Evolutionary conservation across 768 basidiomycete species (phyloP).

Genomic region (Termitomyces sp.): DNA sequence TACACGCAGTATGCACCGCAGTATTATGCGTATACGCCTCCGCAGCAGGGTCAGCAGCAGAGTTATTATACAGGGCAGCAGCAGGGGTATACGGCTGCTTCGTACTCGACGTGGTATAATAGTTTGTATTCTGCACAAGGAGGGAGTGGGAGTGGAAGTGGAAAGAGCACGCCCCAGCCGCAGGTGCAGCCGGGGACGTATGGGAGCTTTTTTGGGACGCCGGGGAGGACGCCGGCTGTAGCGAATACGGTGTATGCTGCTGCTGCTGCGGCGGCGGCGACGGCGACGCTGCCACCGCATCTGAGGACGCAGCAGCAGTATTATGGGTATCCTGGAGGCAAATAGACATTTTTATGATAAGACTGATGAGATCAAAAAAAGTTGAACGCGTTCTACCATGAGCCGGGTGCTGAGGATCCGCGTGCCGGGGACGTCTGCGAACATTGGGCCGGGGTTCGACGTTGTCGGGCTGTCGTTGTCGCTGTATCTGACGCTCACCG

Average conservation of each 20-base stretch:
- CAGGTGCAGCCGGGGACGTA: constrained; percentile 16
- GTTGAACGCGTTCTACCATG: neutral
- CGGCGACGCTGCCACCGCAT: constrained; percentile 30
- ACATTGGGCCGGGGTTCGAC: constrained; percentile 98
- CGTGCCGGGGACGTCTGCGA: constrained; percentile 97
- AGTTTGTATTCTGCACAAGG: constrained; percentile 23
- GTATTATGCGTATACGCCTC: constrained; percentile 16
- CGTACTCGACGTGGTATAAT: constrained; percentile 30
- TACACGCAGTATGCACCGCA: constrained; percentile 29
- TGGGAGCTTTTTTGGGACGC: constrained; percentile 20
- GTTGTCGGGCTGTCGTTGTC: constrained; percentile 98
- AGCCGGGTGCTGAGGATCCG: constrained; percentile 58
- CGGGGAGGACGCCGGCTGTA: constrained; percentile 20
- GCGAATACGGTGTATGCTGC: constrained; percentile 23
- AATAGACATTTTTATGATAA: too few species aligned
- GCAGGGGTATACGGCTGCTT: constrained; percentile 28
- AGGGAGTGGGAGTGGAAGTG: constrained; percentile 19
- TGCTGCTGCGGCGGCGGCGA: constrained; percentile 14
- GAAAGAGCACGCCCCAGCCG: constrained; percentile 43
- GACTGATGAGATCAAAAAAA: neutral
- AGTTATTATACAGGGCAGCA: constrained; percentile 34
- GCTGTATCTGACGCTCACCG: constrained; percentile 73
- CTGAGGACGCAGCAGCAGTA: constrained; percentile 24
- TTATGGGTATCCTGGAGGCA: constrained; percentile 18
- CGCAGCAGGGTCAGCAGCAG: constrained; percentile 19